Conservation (phyloP, 2,329 filamentous ascomycete genomes). For the Rhynchosporium secalis region DNA sequence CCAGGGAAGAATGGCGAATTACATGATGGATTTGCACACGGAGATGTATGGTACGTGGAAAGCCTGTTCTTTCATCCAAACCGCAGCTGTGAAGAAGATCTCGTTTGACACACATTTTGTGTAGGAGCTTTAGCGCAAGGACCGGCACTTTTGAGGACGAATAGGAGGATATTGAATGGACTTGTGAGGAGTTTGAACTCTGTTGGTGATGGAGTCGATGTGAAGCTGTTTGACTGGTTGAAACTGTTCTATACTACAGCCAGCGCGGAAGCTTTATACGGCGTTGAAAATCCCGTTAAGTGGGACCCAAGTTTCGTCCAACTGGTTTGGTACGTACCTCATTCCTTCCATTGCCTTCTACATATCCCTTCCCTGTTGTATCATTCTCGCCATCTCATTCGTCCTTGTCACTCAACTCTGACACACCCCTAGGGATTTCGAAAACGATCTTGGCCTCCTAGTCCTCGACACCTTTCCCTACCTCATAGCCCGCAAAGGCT, state of each 20-base stretch:
- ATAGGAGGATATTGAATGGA: slow-evolving; percentile 41
- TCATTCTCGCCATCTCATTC: background rate
- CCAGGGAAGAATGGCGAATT: slow-evolving; percentile 12
- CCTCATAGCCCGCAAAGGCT: slow-evolving; percentile 22
- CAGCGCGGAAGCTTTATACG: slow-evolving; percentile 43
- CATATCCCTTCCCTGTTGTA: background rate
- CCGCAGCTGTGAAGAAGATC: no score
- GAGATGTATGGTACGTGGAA: slow-evolving; percentile 15
- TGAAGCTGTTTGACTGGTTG: slow-evolving; percentile 18
- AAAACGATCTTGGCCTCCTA: slow-evolving; percentile 20
- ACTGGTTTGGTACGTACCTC: slow-evolving; percentile 8
- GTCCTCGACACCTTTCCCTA: slow-evolving; percentile 17
- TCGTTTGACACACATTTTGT: no score
- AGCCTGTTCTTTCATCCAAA: no score
- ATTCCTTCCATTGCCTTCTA: background rate
- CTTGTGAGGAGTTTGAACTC: slow-evolving; percentile 38
- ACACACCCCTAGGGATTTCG: slow-evolving; percentile 20
- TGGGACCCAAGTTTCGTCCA: slow-evolving; percentile 14
- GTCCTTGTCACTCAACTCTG: no score
- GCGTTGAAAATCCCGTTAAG: slow-evolving; percentile 43
- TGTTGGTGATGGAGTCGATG: slow-evolving; percentile 18
- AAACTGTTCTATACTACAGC: slow-evolving; percentile 18
- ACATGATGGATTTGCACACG: slow-evolving; percentile 20
- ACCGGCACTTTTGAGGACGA: slow-evolving; percentile 23
- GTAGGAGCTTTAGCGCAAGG: slow-evolving; percentile 16